Evolutionary conservation across 495 filamentous ascomycete genomes (phyloP), one percentile per base, ranked within the genome.

Genomic region (Talaromyces trachyspermus): DNA sequence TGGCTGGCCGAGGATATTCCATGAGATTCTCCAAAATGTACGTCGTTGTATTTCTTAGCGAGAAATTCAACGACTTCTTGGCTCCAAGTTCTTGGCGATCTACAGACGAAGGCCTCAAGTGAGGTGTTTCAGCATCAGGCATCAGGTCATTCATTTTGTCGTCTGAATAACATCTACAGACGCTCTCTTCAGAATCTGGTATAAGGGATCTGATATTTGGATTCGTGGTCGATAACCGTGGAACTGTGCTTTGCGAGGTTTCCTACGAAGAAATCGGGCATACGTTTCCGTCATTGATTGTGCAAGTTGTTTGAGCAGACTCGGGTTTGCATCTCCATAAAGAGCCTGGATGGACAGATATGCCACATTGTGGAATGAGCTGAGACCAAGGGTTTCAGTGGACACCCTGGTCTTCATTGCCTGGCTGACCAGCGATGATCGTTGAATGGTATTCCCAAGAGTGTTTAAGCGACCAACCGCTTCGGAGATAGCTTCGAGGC

Each of bases 221-320:
- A 26, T 11, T 44, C 24, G 14, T 11, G 42, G 25, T 25, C 25
- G 1, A 24, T 12, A 22, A 14, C 8, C 20, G 11, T 29, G 42
- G 3, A 44, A 25, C 18, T 11, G 42, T 23, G 30, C 42, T 9
- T 44, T 11, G 10, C 42, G 42, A 44, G 42, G 27, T 25, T 44
- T 23, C 10, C 42, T 12, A 44, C 12, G 22, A 44, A 29, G 18
- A 30, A 44, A 25, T 17, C 19, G 14, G 19, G 19, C 24, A 44
- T 44, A 44, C n/a, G 19, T 23, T 44, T 44, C 20, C 12, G 42
- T 29, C 42, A 44, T 44, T 24, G 42, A 44, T 44, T 11, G 18
- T 14, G 19, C 25, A 1, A 44, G 42, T 30, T 26, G 42, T 30
- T 44, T 22, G 22, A 25, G 42, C 14, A 44, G 42, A 2, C 22